Base-by-base conservation (phyloP, 257 asterid species). In the Schizonepeta tenuifolia region DNA sequence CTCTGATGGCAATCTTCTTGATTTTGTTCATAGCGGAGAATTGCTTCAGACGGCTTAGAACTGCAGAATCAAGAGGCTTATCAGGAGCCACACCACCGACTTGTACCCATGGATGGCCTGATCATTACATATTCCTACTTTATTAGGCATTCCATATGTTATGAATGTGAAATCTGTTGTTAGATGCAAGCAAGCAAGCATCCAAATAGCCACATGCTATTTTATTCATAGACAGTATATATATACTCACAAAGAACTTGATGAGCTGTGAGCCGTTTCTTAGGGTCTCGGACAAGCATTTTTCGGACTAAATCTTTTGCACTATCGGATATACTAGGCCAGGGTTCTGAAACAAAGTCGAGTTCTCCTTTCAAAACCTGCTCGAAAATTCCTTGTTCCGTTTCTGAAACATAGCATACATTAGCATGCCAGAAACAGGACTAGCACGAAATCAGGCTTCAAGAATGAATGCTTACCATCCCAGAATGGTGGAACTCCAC, bases 401-500 rank as follows among this genome's bases (percentile, higher is more conserved):
- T 73, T 79, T 88, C 92, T 86, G 85, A 65, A 44, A 33, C 46
- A 70, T 60, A 63, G 36, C 72, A 72, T 22, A 59, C 76, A 66
- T 56, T 26, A 60, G 63, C 78, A 67, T 65, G 44, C 69, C 54
- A 40, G 26, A 53, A 44, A 21, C 44, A 11, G 26, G 55, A 46
- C 24, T 60, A 53, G 63, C 63, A 67, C 7, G 47, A 15, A 66
- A 60, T 24, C 24, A 33, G 35, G 35, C 41, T 65, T 50, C 38
- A 44, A 64, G 14, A 65, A 56, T 11, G 35, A 68, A 43, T 10
- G 43, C 74, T 81, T 78, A 86, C 95, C 95, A 58, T 85, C 95
- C 95, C 95, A 88, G 78, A 88, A 88, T 26, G 95, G 95, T 4
- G 95, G 95, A 41, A 83, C 87, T n/a, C 95, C 95, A 54, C 90